Base-by-base conservation (phyloP, 495 filamentous ascomycete genomes). In the Melanomma pulvis-pyrius region DNA sequence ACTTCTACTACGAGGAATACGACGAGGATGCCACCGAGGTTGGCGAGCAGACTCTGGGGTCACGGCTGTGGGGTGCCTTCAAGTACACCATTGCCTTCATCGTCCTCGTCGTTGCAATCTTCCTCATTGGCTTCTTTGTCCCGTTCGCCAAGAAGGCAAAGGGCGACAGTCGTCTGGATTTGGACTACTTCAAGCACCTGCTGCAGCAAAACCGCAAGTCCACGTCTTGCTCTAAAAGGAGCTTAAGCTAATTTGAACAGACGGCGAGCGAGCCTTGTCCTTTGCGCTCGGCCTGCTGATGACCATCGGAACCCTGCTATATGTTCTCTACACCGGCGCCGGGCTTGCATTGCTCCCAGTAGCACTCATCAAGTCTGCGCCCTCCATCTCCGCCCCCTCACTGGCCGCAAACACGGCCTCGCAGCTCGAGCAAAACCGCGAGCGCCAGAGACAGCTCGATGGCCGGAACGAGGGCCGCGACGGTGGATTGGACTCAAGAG, bases 1-100 rank as follows among this genome's bases (percentile, higher is more conserved):
- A 98, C 78, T 99, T 99, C 78, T 97, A 88, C 87, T 96, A 96
- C 67, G 94, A 99, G 78, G 96, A 98, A 77, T 94, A 96, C 71
- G 90, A 93, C 71, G 89, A 96, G 78, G 89, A 90, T 54, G 90
- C 90, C 32, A 80, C 84, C 22, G 90, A 96, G 61, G 83, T 90
- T 25, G 90, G 90, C 15, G 84, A 82, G n/a, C 88, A 92, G 74
- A 88, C 87, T 6, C 66, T 87, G 52, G 85, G 81, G 2, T 80
- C 84, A 64, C 83, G 90, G 28, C 79, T 97, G 62, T 92, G 87
- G 87, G 86, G 86, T 12, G 92, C 94, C 30, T 78, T 91, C 69
- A 98, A 96, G 78, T 98, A 97, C 75, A 96, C 94, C 17, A 77
- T 93, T 30, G 87, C 83, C 50, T 98, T 98, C 73, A 77, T 97